These are phyloP conservation scores for Allium fistulosum DNA, from an alignment of 106 monocot genomes.

Conservation along the genomic window DNA sequence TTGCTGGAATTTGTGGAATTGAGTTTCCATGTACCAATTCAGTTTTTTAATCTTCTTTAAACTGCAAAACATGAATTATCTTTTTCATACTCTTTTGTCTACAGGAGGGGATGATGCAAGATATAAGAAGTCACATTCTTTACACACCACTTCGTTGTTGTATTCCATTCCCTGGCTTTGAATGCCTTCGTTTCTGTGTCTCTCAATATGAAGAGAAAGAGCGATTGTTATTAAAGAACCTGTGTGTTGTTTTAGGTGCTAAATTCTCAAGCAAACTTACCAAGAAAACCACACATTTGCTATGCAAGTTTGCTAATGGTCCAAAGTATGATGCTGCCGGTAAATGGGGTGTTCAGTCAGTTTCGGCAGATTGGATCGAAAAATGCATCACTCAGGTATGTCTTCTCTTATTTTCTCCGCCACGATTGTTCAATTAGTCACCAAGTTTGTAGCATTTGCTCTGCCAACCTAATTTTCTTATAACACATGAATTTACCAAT, in stretches of 20 bases:
- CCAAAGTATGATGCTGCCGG: constrained; percentile 83
- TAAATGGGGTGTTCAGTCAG: constrained; percentile 63
- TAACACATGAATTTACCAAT: no score
- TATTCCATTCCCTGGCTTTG: constrained; percentile 83
- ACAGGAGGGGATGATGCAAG: constrained; percentile 74
- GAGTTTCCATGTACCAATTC: no score
- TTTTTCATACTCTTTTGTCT: no score
- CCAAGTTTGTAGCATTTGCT: no score
- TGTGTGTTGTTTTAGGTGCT: constrained; percentile 76
- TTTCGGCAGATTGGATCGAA: constrained; percentile 85
- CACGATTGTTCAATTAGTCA: no score
- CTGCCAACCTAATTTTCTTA: no score
- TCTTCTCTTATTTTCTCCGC: neutral
- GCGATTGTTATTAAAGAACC: constrained; percentile 57
- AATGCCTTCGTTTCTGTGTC: constrained; percentile 63
- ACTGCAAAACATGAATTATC: no score
- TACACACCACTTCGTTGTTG: constrained; percentile 74
- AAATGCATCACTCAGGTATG: constrained; percentile 72
- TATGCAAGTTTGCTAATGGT: constrained; percentile 87
- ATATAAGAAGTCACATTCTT: constrained; percentile 67
- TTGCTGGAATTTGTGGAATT: no score
- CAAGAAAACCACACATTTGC: constrained; percentile 79
- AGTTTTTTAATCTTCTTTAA: no score
- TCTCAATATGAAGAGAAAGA: constrained; percentile 96
- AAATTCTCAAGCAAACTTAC: constrained; percentile 65